Base-by-base conservation (phyloP, 2,329 filamentous ascomycete species). In the Cladobotryum protrusum region DNA sequence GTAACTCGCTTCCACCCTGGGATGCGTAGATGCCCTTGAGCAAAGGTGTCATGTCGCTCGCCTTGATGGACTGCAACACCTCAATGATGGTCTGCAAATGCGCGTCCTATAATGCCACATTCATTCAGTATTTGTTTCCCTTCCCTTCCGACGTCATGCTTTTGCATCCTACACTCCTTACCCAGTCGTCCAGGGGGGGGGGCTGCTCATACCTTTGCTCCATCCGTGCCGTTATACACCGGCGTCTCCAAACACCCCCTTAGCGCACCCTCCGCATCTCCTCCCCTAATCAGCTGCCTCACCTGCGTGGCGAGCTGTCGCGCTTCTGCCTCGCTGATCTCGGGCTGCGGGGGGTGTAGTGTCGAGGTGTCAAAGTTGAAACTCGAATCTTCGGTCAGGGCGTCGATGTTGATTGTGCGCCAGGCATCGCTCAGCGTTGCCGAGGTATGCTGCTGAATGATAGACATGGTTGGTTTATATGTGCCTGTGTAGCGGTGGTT, bases 391-490 rank as follows among this genome's bases (percentile, higher is more conserved):
- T 91, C 89, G 68, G 93, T 87, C 61, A 95, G 80, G 59, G 86
- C 85, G 68, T 96, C 91, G 69, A 96, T 86, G 78, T 96, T 89
- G 78, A 96, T 93, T 58, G 89, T 96, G 69, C 91, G 88, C 82
- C 82, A 85, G 64, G 79, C 78, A 59, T 85, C 82, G 68, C 72
- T 72, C 49, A 85, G 75, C 59, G 81, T 75, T 49, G 78, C 77
- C 52, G 73, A 70, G 45, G 76, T 80, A 69, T 82, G 77, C 66
- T 85, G 79, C 65, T 83, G 82, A 59, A 84, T 83, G 63, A 85
- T 83, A 47, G 82, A 85, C 82, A 85, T 85, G 44, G 48, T 54
- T 29, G 6, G 24, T 9, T 29, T 29, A 7, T 29, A 2, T 29
- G 3, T 29, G 6, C 20, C 3, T 43, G 13, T 42, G 19, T 19